Base-by-base conservation (phyloP, 495 filamentous ascomycete species). In the Lepraria neglecta region DNA sequence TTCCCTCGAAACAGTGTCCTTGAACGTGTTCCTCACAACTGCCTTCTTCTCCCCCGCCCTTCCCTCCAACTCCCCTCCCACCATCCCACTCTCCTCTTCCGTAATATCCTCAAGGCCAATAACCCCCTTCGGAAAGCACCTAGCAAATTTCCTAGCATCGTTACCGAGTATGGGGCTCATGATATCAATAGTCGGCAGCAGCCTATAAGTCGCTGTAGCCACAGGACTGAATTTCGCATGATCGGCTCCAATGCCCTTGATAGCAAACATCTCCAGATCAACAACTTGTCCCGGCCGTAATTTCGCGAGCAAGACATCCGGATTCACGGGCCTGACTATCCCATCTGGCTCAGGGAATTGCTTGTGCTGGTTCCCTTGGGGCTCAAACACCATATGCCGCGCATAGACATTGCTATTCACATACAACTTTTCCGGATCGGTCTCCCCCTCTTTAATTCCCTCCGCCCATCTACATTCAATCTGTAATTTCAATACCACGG, bases 171-270 rank as follows among this genome's bases (percentile, higher is more conserved):
- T 96, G 19, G 95, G 92, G 60, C 79, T 76, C 45, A 77, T 70
- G 67, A 97, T 97, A 21, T 80, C 78, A 69, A 99, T 97, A 51
- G 84, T 82, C 2, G 95, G 95, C 65, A 99, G 70, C 10, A 99
- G 79, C 19, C 95, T 83, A 75, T 99, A 99, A 44, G 85, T 85
- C 10, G 94, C 92, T 0, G 95, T 96, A 5, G 92, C 92, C 21
- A 99, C 95, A 31, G 95, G 95, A 1, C 90, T 95, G 79, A 92
- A 99, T 71, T 99, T 99, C 52, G 95, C 89, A 73, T 99, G 95
- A 75, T 97, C 94, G 60, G 85, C 87, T 17, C 95, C 95, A 58
- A 94, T 86, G 28, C 95, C 95, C 74, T 96, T 97, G 73, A 92
- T 82, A 73, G 89, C 89, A 75, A 95, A 91, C 80, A 92, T 82